phyloP scores from a whole-genome alignment of 73 alveolate species.

The Halteria grandinella region DNA sequence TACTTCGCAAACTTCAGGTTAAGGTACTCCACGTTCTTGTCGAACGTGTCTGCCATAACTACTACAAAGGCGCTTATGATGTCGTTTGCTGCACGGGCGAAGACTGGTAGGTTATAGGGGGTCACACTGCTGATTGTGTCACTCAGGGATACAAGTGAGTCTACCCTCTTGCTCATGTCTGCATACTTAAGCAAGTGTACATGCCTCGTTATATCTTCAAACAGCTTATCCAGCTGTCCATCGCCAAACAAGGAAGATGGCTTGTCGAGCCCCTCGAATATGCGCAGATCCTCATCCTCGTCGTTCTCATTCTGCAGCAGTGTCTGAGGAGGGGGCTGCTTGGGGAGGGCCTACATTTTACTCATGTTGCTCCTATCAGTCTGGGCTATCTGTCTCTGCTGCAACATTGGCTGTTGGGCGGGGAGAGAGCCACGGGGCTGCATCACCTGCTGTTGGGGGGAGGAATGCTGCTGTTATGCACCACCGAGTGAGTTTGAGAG shows the following conservation, averaged over 20 bases:
- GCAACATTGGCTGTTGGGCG: no score
- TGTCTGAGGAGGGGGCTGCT: no score
- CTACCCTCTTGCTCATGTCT: conserved; percentile 67
- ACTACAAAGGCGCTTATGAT: conserved; percentile 46
- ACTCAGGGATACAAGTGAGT: conserved; percentile 69
- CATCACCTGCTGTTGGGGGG: no score
- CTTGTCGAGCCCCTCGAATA: background rate
- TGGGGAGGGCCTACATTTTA: background rate
- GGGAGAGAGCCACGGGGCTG: no score
- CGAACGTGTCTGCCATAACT: conserved; percentile 57
- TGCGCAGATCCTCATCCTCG: conserved; percentile 12
- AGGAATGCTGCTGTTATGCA: no score
- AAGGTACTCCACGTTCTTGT: conserved; percentile 60
- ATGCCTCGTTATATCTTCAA: conserved; percentile 54
- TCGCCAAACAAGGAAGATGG: no score
- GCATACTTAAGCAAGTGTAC: conserved; percentile 65
- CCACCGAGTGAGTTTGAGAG: no score
- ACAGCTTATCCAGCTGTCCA: conserved; percentile 36
- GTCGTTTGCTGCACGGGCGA: conserved; percentile 29
- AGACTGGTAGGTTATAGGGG: conserved; percentile 11
- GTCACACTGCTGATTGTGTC: conserved; percentile 47
- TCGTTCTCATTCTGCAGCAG: conserved; percentile 4
- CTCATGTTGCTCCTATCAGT: no score
- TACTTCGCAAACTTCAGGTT: conserved; percentile 77
- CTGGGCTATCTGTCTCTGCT: no score